These are phyloP conservation scores for Backusella tarrabulga DNA, from an alignment of 192 early-diverging fungal species.

Conservation along the genomic window DNA sequence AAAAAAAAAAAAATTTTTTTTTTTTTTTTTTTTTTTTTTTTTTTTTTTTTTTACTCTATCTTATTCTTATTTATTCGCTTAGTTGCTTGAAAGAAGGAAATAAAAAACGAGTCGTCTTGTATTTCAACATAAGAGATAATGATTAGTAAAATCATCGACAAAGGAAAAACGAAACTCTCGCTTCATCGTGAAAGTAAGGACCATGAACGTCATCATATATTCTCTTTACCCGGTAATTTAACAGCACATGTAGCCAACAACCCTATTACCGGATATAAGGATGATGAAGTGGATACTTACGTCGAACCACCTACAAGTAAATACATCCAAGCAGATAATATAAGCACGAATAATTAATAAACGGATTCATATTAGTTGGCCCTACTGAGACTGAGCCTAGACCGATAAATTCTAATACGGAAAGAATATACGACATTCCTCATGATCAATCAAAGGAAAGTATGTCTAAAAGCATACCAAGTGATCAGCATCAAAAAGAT, in stretches of 20 bases:
- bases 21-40: neutral
- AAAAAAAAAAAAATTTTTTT: neutral
- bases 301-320: neutral
- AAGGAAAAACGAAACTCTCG: conserved; percentile 13
- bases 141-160: conserved; percentile 21
- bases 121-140: neutral
- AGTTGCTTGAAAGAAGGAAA: neutral
- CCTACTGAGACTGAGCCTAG: neutral
- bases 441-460: neutral
- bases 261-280: neutral
- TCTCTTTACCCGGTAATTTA: neutral
- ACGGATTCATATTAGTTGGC: neutral
- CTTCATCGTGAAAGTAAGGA: neutral
- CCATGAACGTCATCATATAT: neutral
- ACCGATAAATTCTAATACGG: neutral
- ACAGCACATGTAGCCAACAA: neutral
- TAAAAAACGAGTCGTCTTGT: neutral
- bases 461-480: too few relatives aligned
- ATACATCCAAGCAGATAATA: neutral
- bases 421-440: neutral
- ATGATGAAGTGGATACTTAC: neutral
- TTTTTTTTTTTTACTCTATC: neutral
- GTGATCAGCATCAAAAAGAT: neutral
- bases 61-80: too few relatives aligned
- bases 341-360: neutral